phyloP scores from a whole-genome alignment of 257 asterid species.

The Echites panduratus region DNA sequence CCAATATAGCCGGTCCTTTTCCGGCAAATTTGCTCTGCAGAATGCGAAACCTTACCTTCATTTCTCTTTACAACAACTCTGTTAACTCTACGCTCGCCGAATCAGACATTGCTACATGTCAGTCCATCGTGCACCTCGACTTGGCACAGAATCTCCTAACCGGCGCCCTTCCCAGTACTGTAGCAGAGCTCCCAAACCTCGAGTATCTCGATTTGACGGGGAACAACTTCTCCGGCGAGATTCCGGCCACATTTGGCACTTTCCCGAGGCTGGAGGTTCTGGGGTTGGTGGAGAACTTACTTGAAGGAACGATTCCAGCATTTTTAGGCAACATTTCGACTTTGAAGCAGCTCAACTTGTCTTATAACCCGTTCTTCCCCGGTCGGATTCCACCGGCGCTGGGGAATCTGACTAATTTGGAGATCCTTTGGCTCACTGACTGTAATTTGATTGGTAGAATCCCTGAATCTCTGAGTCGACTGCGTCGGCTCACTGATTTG shows the following conservation, averaged over 20 bases:
- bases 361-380: slow-evolving; percentile 77
- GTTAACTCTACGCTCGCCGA: slow-evolving; percentile 54
- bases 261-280: slow-evolving; percentile 79
- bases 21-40: slow-evolving; percentile 65
- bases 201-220: slow-evolving; percentile 82
- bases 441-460: slow-evolving; percentile 67
- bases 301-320: slow-evolving; percentile 70
- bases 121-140: slow-evolving; percentile 67
- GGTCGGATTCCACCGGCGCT: slow-evolving; percentile 85
- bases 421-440: slow-evolving; percentile 83
- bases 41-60: slow-evolving; percentile 36
- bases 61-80: slow-evolving; percentile 72
- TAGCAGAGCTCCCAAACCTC: slow-evolving; percentile 58
- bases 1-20: slow-evolving; percentile 79
- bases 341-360: slow-evolving; percentile 77
- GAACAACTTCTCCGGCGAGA: slow-evolving; percentile 81
- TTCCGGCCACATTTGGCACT: slow-evolving; percentile 68
- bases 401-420: slow-evolving; percentile 65
- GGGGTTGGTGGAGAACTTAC: slow-evolving; percentile 66
- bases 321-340: slow-evolving; percentile 67
- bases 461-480: slow-evolving; percentile 73
- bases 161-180: slow-evolving; percentile 49
- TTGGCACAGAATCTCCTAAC: slow-evolving; percentile 74
- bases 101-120: slow-evolving; percentile 44
- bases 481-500: slow-evolving; percentile 57